phyloP scores from a whole-genome alignment of 2,329 filamentous ascomycete species.

The Paraconiothyrium sp. region DNA sequence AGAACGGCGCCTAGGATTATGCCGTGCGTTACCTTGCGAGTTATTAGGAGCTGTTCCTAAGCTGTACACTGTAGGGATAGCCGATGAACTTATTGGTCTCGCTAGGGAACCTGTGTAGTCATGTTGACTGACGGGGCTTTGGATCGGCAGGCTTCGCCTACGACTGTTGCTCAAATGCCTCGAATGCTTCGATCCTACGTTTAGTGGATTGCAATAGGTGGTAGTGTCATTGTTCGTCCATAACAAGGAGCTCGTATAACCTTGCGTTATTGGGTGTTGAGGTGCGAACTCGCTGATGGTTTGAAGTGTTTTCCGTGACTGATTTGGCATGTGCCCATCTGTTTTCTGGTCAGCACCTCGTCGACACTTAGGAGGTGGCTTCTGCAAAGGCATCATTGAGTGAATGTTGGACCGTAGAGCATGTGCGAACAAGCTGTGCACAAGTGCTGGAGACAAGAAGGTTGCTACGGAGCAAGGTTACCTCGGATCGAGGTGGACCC shows the following conservation, averaged over 20 bases:
- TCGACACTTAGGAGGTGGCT: constrained; percentile 3
- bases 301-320: constrained; percentile 39
- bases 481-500: constrained; percentile 10
- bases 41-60: constrained; percentile 11
- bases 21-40: background rate
- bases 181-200: constrained; percentile 5
- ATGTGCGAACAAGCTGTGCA: background rate
- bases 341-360: background rate
- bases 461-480: background rate
- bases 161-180: constrained; percentile 22
- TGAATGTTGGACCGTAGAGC: background rate
- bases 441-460: background rate
- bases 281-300: constrained; percentile 40
- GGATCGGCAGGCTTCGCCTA: constrained; percentile 31
- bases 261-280: constrained; percentile 22
- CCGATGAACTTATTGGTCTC: constrained; percentile 15
- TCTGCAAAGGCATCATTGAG: constrained; percentile 18
- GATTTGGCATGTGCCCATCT: constrained; percentile 20
- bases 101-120: constrained; percentile 10
- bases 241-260: constrained; percentile 22
- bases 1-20: constrained; percentile 8
- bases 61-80: constrained; percentile 14
- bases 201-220: constrained; percentile 8
- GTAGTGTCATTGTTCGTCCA: constrained; percentile 15
- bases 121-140: constrained; percentile 13